Evolutionary conservation across 2,329 filamentous ascomycete species (phyloP), one percentile per base, ranked within the genome.

Genomic region (Elsinoe necatrix): DNA sequence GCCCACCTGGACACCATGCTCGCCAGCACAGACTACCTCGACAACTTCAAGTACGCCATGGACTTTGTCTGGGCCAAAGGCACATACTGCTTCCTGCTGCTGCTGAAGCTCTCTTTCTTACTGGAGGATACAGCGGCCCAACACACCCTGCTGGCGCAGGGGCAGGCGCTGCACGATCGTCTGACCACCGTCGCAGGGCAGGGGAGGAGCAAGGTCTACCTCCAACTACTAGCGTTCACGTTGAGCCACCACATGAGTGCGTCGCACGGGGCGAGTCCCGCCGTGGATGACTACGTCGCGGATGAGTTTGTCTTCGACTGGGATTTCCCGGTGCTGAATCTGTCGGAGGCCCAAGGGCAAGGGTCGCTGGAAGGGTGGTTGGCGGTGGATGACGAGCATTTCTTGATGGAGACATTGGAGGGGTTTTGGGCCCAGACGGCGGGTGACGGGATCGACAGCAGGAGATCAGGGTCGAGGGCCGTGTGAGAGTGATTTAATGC

Each of bases 21-120:
- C 2, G 25, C 25, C 14, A 50, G 23, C 31, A 11, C 21, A 9
- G 29, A 68, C 1, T 81, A 81, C 61, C 72, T 81, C 7, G 72
- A 69, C 12, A 77, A 75, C 14, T 72, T 81, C 31, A 73, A 72
- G 27, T 80, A 76, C 60, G 77, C 78, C 0, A 79, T 80, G 72
- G 77, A 80, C 56, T 81, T 80, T 58, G 78, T 81, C 18, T 80
- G 78, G 78, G 78, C 78, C 0, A 81, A 81, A 63, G 78, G 76
- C 52, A 77, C 78, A 0, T 81, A 80, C 59, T 80, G 77, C n/a
- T 77, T 80, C 43, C 66, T 81, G 1, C 68, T 82, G 0, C 71
- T 80, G 1, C 71, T 81, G 1, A 79, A 79, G 57, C 68, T 81
- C 2, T 74, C 76, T 0, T 72, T 77, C 0, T 69, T 81, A 1